phyloP scores from a whole-genome alignment of 1,284 basidiomycete species.

The Naganishia liquefaciens region DNA sequence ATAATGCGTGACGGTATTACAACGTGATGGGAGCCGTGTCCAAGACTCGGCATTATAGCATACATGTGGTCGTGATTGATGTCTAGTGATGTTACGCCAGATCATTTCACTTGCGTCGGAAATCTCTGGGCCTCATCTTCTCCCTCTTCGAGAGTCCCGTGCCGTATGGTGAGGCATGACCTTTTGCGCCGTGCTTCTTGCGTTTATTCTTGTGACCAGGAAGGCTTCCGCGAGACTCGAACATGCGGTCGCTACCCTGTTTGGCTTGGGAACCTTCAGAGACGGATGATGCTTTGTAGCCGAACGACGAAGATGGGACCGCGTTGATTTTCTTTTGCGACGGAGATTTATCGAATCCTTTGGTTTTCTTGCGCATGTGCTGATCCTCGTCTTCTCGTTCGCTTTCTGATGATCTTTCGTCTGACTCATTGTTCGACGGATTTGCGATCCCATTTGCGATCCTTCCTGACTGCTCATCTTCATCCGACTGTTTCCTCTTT shows the following conservation, averaged over 20 bases:
- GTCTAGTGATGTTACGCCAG: background rate
- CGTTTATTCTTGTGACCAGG: constrained; percentile 8
- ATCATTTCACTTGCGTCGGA: background rate
- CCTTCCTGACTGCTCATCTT: constrained; percentile 5
- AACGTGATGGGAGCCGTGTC: background rate
- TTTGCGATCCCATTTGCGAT: background rate
- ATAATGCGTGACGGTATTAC: constrained; percentile 1
- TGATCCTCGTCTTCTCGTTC: background rate
- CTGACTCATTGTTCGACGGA: background rate
- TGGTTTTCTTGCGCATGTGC: constrained; percentile 18
- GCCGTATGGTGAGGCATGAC: constrained; percentile 9
- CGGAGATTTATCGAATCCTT: background rate
- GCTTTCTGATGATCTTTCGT: background rate
- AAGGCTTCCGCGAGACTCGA: constrained; percentile 4
- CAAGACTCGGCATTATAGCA: too few relatives aligned
- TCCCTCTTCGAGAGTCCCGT: background rate
- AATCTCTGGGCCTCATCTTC: constrained; percentile 9
- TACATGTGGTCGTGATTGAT: background rate
- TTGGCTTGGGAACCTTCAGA: constrained; percentile 6
- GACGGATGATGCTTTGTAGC: constrained; percentile 7
- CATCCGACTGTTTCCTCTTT: constrained; percentile 15
- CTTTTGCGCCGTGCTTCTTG: constrained; percentile 13
- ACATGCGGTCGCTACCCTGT: constrained; percentile 16
- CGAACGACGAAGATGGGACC: constrained; percentile 10
- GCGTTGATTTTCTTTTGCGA: background rate